Base-by-base conservation (phyloP, 441 rosid genomes). In the Viola pubescens region DNA sequence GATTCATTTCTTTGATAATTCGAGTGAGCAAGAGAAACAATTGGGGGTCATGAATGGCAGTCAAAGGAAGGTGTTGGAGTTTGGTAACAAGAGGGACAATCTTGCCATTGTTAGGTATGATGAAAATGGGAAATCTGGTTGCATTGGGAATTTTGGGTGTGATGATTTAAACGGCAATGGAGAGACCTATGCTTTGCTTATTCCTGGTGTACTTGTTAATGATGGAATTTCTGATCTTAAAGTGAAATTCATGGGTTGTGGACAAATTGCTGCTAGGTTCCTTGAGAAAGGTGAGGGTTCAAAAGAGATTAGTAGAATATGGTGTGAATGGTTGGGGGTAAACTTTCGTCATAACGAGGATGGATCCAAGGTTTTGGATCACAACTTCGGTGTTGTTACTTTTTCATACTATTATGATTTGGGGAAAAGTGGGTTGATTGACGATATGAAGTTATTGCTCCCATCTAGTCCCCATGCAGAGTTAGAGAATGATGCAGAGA, bases 251-350 rank as follows among this genome's bases (percentile, higher is more conserved):
- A 52, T 75, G 34, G 98, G 97, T 9, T 61, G 68, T 64, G 95
- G 91, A 48, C 69, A 67, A 50, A 83, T 90, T 61, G 84, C 89
- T 70, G 89, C 82, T 2, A 81, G 88, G 73, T 63, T 75, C 63
- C 46, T 55, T 57, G 78, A 80, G 77, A 83, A 68, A 53, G 85
- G 73, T 63, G 76, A 76, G 14, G 64, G 61, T 37, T 39, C 77
- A 5, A 65, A 65, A 55, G 82, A 66, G 73, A 72, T 90, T 58
- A 69, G 70, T 50, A 82, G 83, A 67, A 67, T 90, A 50, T 90
- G 99, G 99, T 90, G 97, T 63, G 95, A 88, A 78, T 94, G 99
- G 96, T 62, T 86, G 58, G 95, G 94, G 52, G 73, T 79, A 12
- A 76, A 62, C 68, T 67, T 50, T 69, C 67, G 47, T 52, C 55